Evolutionary conservation across 1,139 yeast genomes (phyloP).

Genomic region (Geotrichum australiense): DNA sequence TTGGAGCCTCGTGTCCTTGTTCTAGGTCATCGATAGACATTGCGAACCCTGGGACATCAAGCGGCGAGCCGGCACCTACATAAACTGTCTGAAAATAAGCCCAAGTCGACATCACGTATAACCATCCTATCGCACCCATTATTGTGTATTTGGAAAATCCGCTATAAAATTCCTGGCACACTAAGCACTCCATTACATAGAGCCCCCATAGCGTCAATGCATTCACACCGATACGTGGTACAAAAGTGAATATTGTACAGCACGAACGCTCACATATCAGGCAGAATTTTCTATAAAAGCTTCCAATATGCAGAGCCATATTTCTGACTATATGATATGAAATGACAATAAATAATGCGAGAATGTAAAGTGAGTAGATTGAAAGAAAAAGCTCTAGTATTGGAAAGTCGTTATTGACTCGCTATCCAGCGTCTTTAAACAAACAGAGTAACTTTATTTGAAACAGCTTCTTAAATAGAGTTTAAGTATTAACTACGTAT

Average conservation of each 20-base stretch:
- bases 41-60: slow-evolving; percentile 32
- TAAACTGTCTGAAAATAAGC: slow-evolving; percentile 51
- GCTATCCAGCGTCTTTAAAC: neutral
- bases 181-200: slow-evolving; percentile 37
- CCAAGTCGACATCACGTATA: slow-evolving; percentile 29
- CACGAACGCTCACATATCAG: slow-evolving; percentile 34
- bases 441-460: neutral
- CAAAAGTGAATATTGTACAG: slow-evolving; percentile 44
- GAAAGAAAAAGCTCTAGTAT: neutral
- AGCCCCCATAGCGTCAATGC: slow-evolving; percentile 53
- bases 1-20: slow-evolving; percentile 34
- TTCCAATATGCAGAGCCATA: neutral
- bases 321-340: too few relatives aligned
- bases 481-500: too few relatives aligned
- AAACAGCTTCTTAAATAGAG: too few relatives aligned
- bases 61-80: slow-evolving; percentile 49
- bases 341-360: too few relatives aligned
- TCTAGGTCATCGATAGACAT: slow-evolving; percentile 23
- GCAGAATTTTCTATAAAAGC: neutral
- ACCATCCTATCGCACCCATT: slow-evolving; percentile 28
- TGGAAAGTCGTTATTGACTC: neutral
- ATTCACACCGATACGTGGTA: slow-evolving; percentile 56
- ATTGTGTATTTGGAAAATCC: slow-evolving; percentile 19
- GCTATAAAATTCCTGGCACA: slow-evolving; percentile 24
- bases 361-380: neutral